Evolutionary conservation across 1,139 yeast genomes (phyloP).

Genomic region (Magnusiomyces sp.): DNA sequence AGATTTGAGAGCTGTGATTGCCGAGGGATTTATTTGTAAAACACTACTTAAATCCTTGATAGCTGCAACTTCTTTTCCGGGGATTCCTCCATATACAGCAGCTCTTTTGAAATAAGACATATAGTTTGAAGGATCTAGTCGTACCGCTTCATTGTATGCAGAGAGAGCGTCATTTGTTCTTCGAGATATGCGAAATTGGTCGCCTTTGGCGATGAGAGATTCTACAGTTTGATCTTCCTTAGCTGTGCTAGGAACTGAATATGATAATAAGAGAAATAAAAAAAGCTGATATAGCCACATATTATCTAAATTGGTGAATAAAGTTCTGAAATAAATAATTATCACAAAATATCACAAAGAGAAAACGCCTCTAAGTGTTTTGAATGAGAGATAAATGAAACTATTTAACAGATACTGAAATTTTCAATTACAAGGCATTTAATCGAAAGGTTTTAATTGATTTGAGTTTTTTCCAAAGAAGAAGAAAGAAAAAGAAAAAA

Average conservation of each 20-base stretch:
- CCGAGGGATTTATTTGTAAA: constrained; percentile 29
- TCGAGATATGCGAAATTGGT: constrained; percentile 8
- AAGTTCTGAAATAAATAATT: background rate
- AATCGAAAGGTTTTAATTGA: no score
- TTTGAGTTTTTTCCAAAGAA: no score
- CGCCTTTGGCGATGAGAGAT: constrained; percentile 8
- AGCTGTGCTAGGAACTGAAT: no score
- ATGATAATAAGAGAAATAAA: background rate
- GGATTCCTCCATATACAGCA: constrained; percentile 29
- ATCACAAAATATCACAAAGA: no score
- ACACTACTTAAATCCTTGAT: constrained; percentile 31
- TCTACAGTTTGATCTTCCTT: background rate
- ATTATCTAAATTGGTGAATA: background rate
- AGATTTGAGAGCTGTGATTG: constrained; percentile 31
- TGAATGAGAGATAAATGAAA: background rate
- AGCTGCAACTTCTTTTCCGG: constrained; percentile 32
- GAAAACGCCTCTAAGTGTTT: background rate
- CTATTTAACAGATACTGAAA: no score
- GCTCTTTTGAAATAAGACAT: constrained; percentile 34
- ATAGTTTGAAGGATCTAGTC: constrained; percentile 28
- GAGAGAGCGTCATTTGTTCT: constrained; percentile 40
- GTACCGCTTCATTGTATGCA: constrained; percentile 39
- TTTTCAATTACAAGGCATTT: no score
- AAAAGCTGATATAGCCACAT: background rate
- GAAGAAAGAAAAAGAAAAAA: no score